Conservation (phyloP, 2,329 filamentous ascomycete genomes). For the Ophiocordyceps camponoti-floridani region DNA sequence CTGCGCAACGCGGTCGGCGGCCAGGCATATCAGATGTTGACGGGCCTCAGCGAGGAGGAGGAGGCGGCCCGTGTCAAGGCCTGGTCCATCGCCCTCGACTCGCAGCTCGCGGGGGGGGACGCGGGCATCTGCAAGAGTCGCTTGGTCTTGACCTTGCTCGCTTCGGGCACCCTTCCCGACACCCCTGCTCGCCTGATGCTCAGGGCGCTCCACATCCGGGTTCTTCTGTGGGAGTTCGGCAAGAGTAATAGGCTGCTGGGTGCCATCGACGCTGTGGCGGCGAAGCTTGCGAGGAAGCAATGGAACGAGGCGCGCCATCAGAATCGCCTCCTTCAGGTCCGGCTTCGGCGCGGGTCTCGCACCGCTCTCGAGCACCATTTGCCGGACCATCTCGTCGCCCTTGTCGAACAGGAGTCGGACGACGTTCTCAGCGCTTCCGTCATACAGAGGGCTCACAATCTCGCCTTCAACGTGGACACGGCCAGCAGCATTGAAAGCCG, state of each 20-base stretch:
- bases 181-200: slow-evolving; percentile 76
- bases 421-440: slow-evolving; percentile 63
- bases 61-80: slow-evolving; percentile 76
- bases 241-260: slow-evolving; percentile 46
- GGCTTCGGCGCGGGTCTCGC: slow-evolving; percentile 20
- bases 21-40: slow-evolving; percentile 59
- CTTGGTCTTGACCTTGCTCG: slow-evolving; percentile 69
- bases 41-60: slow-evolving; percentile 66
- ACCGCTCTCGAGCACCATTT: slow-evolving; percentile 39
- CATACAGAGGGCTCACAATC: slow-evolving; percentile 71
- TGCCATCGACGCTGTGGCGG: slow-evolving; percentile 50
- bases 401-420: slow-evolving; percentile 67
- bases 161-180: slow-evolving; percentile 70
- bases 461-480: slow-evolving; percentile 72
- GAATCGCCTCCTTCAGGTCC: slow-evolving; percentile 22
- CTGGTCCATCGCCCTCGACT: slow-evolving; percentile 85
- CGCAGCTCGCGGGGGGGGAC: slow-evolving; percentile 81
- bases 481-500: slow-evolving; percentile 42
- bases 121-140: slow-evolving; percentile 77
- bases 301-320: slow-evolving; percentile 69
- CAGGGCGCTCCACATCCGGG: slow-evolving; percentile 79
- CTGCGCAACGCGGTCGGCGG: slow-evolving; percentile 61
- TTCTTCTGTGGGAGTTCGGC: slow-evolving; percentile 65
- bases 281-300: slow-evolving; percentile 53
- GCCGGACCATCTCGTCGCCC: slow-evolving; percentile 55